Base-by-base conservation (phyloP, 1,284 basidiomycete genomes). In the Leccinum pallidistipes region DNA sequence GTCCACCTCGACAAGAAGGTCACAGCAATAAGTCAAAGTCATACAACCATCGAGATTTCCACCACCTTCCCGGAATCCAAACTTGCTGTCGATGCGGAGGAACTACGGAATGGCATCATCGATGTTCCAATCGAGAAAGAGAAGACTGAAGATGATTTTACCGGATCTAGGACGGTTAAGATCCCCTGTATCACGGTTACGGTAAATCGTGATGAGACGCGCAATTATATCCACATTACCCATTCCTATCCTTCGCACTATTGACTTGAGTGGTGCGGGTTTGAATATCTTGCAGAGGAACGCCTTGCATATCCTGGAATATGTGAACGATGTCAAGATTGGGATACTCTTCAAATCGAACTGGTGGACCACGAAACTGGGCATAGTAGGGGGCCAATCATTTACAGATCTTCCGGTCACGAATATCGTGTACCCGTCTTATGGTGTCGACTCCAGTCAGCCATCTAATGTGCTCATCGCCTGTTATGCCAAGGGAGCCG, bases 391-490 rank as follows among this genome's bases (percentile, higher is more conserved):
- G 16, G 76, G 76, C 0, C 73, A 76, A 59, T 69, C 74, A 21
- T 64, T 63, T 11, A 79, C 76, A 2, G 76, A 78, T 61, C 69
- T 76, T 8, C 73, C 73, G 0, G 70, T 76, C 31, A 68, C 71
- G 6, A 67, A 61, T 53, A 65, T 78, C 21, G 68, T 78, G 16
- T 79, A 76, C 58, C 77, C 77, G 0, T 78, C 76, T 1, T 62
- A 76, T 14, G 77, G 76, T 8, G 67, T 70, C 31, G 67, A 68
- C 54, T 60, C 66, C 2, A 43, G 65, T 12, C 64, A 62, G 1
- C 70, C 73, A 3, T 66, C 66, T 7, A 61, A 50, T 3, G 66
- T 66, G 2, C 66, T 69, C 24, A 50, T 66, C 6, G 58, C 68
- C 12, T 50, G 59, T n/a, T 68, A 66, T 27, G 21, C 8, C 16